Evolutionary conservation across 108 stramenopile species (phyloP), one percentile per base, ranked within the genome.

Genomic region (Mayamaea pseudoterrestris): DNA sequence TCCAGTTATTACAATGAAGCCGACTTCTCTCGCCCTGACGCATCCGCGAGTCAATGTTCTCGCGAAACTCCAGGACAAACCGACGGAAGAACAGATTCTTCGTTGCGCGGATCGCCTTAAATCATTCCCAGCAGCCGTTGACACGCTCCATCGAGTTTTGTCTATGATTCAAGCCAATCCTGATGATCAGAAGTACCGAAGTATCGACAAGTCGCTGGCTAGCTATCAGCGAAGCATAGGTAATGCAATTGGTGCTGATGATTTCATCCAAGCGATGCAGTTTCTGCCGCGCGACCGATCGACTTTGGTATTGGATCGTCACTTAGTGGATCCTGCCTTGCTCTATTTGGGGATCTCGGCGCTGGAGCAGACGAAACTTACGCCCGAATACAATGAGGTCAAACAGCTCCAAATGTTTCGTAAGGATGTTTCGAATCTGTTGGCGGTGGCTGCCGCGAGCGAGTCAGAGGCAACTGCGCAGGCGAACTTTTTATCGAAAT

Each of bases 271-370:
- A 20, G 81, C 80, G 24, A 74, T 85, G 74, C 82, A 84, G 37
- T 90, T 73, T 59, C 66, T 64, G n/a, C 46, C 50, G 12, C 32
- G 27, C 13, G 18, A 27, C 28, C 11, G 13, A 9, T 11, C 24
- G 12, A 69, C 77, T 22, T 47, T 71, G 45, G 45, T 57, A 9
- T 39, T 85, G 30, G 70, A 76, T 27, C 45, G 77, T 5, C 32
- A 64, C 32, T 40, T 58, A 16, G 57, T 78, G 2, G 89, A 90
- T 61, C 62, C 76, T 20, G 78, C 89, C 1, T 47, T 78, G 18
- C 46, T 90, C 8, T 86, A 71, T 43, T 46, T 90, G 12, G 89
- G 78, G 9, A 80, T 80, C 42, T 76, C 76, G 20, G 83, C 89
- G 9, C 44, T 90, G 42, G 89, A 86, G 60, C 65, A 79, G 43